Base-by-base conservation (phyloP, 129 eudicot species). In the Ambrosia trifida region DNA sequence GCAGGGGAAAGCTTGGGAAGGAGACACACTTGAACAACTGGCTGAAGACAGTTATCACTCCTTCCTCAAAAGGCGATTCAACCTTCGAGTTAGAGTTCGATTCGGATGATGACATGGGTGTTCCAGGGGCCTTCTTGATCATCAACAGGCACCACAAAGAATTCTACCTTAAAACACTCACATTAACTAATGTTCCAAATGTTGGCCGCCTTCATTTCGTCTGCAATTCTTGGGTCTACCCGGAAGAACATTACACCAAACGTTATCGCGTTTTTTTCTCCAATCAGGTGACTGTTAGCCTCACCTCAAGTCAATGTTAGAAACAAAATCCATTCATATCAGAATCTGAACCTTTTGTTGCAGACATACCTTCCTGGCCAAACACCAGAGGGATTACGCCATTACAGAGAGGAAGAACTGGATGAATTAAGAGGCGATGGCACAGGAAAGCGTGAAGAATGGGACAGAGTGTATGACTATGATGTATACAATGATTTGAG, bases 401-500 rank as follows among this genome's bases (percentile, higher is more conserved):
- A 64, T 18, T 85, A 80, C 43, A 82, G 98, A 68, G 84, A 79
- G n/a, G 82, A 87, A 68, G 98, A 93, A 28, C 54, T 93, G 50
- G 65, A 61, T 28, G 78, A 20, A 51, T 57, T 93, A 59, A 83
- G 92, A 85, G 98, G 98, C 71, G 78, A 72, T 46, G 98, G 92
- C 32, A 68, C 73, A 7, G 96, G 89, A 66, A 68, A 68, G 64
- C 88, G 85, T 0, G 68, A 93, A 80, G 90, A 89, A 65, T 89
- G 96, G 98, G 93, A 93, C 53, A 83, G 96, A 31, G 85, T 93
- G 6, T 93, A 93, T 66, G 98, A 93, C 66, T 93, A 89, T 66
- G 98, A 87, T 17, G 81, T 72, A 19, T 89, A 93, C 80, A 89
- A 93, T 40, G 96, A 93, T 61, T 80, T 93, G 60, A 89, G 95